phyloP scores from a whole-genome alignment of 805 yeast genomes.

The Candida pseudofarinosa region DNA sequence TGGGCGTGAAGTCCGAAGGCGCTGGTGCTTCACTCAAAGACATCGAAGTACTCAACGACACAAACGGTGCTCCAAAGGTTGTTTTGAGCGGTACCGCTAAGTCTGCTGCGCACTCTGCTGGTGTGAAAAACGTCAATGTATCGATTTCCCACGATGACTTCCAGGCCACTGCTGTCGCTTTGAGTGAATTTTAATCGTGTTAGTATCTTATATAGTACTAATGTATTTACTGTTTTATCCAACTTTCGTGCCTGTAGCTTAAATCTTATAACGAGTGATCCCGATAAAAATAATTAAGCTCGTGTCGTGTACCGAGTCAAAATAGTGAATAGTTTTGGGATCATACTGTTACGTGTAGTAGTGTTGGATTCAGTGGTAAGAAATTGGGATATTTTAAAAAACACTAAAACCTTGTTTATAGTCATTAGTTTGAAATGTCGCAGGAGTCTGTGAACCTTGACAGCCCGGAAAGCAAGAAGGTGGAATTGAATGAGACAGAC shows the following conservation, averaged over 20 bases:
- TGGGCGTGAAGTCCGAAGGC: slow-evolving; percentile 85
- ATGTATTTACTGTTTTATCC: not conserved
- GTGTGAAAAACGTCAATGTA: slow-evolving; percentile 70
- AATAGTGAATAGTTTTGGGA: not conserved
- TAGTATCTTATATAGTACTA: slow-evolving; percentile 1
- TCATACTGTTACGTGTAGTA: not conserved
- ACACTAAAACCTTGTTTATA: not conserved
- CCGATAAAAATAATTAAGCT: not conserved
- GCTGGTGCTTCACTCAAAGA: slow-evolving; percentile 93
- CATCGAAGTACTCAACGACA: slow-evolving; percentile 76
- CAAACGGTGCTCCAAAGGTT: slow-evolving; percentile 81
- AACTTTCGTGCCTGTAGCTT: too few relatives aligned
- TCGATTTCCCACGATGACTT: slow-evolving; percentile 95
- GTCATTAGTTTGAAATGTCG: not conserved
- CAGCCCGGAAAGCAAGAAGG: not conserved
- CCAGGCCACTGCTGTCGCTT: slow-evolving; percentile 97
- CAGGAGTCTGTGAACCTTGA: not conserved
- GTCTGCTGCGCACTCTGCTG: slow-evolving; percentile 65
- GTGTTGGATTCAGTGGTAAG: not conserved
- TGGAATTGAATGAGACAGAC: not conserved
- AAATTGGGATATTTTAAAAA: not conserved
- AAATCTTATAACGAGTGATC: not conserved
- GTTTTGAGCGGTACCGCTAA: slow-evolving; percentile 71
- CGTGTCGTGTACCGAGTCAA: not conserved
- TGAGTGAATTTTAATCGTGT: slow-evolving; percentile 52